phyloP scores from a whole-genome alignment of 495 filamentous ascomycete species.

The Halenospora varia region DNA sequence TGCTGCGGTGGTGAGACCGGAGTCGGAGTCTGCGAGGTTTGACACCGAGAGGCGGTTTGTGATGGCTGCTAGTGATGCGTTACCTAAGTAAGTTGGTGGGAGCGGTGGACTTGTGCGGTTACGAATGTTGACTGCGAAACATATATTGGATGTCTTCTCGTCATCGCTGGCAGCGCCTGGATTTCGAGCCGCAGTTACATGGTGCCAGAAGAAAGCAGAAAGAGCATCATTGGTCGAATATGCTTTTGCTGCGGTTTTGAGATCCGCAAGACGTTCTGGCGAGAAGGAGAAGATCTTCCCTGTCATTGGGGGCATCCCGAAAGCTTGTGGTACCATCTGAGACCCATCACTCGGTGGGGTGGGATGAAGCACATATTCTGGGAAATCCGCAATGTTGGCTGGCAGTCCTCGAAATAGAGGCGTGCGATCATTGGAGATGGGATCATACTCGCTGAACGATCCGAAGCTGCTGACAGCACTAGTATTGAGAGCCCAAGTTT shows the following conservation, averaged over 20 bases:
- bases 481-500: slow-evolving; percentile 12
- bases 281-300: slow-evolving; percentile 9
- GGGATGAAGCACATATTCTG: slow-evolving; percentile 4
- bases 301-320: slow-evolving; percentile 4
- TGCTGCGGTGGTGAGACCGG: slow-evolving; percentile 2
- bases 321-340: not conserved
- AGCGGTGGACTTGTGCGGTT: slow-evolving; percentile 10
- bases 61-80: not conserved
- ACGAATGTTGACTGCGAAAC: slow-evolving; percentile 10
- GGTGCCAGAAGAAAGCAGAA: slow-evolving; percentile 10
- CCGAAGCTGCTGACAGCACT: not conserved
- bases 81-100: slow-evolving; percentile 10
- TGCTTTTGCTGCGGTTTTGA: slow-evolving; percentile 4
- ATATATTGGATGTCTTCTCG: slow-evolving; percentile 1
- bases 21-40: not conserved
- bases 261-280: not conserved
- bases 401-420: not conserved
- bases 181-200: slow-evolving; percentile 10
- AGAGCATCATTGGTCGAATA: slow-evolving; percentile 16
- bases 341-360: not conserved
- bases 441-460: slow-evolving; percentile 5
- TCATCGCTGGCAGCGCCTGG: not conserved
- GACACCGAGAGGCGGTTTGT: slow-evolving; percentile 1
- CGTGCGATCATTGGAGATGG: slow-evolving; percentile 7
- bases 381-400: slow-evolving; percentile 11